Evolutionary conservation across 148 eudicot species (phyloP).

Genomic region (Persicaria tinctoria): DNA sequence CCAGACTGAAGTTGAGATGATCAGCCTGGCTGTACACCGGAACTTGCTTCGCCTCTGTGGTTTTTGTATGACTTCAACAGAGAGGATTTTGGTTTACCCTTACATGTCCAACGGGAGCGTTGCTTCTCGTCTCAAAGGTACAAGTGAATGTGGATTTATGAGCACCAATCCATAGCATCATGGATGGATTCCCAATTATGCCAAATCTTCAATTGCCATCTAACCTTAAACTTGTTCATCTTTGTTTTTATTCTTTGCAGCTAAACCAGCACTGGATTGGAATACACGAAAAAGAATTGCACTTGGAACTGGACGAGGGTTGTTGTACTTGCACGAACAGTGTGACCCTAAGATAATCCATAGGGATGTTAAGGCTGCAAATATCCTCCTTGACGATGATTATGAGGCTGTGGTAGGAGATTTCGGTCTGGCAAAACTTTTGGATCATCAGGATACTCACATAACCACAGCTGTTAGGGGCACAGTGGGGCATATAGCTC

Average conservation of each 20-base stretch:
- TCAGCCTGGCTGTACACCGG: constrained; percentile 67
- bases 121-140: constrained; percentile 71
- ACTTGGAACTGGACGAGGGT: constrained; percentile 58
- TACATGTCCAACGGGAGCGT: constrained; percentile 73
- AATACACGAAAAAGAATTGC: constrained; percentile 49
- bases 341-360: constrained; percentile 74
- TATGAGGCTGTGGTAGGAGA: constrained; percentile 74
- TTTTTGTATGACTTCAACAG: constrained; percentile 47
- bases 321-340: constrained; percentile 65
- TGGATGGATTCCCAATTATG: neutral
- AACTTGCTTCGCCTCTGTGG: constrained; percentile 58
- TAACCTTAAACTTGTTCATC: neutral
- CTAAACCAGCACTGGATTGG: constrained; percentile 60
- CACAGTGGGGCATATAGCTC: constrained; percentile 71
- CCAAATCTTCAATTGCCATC: neutral
- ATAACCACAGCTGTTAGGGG: constrained; percentile 71
- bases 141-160: neutral
- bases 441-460: constrained; percentile 58
- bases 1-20: constrained; percentile 73
- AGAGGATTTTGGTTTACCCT: constrained; percentile 59
- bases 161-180: no score
- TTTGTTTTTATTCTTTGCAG: constrained; percentile 21
- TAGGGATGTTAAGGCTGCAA: constrained; percentile 72
- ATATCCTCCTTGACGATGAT: constrained; percentile 52
- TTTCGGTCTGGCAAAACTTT: constrained; percentile 68